Base-by-base conservation (phyloP, 495 filamentous ascomycete species). In the Penicillium waksmanii region DNA sequence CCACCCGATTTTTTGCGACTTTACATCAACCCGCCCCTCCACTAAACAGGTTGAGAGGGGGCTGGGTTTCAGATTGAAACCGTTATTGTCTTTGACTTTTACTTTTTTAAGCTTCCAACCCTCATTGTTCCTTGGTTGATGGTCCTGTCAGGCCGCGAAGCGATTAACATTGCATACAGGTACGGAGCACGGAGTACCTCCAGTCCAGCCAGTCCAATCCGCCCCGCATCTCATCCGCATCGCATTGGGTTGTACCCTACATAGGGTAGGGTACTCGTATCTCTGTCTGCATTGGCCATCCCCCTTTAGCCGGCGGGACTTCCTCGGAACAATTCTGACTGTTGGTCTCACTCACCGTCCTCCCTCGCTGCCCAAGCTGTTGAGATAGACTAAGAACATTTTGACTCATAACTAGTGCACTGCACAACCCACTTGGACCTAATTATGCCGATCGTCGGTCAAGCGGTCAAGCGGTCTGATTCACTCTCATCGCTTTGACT, bases 1-100 rank as follows among this genome's bases (percentile, higher is more conserved):
- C 77, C 77, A 77, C 77, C 77, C 68, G 57, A 75, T 73, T 80
- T 80, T 55, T 44, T 48, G 46, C 46, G 46, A 56, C 59, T 58
- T 58, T 5, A 31, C 51, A 51, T 66, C 66, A 67, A 67, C 67
- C 50, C 34, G 51, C 31, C 50, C 43, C 21, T 54, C 56, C 38
- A 40, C 13, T 13, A 46, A 47, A 53, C 13, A 35, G 47, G 53
- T 48, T 38, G 34, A 10, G 17, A 31, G 60, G 61, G 61, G 68
- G 70, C 66, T 73, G 72, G 69, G 62, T 68, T 63, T 67, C 60
- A 60, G 19, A 60, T 66, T 55, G 17, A 61, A 43, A 40, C 48
- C 42, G 13, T 23, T 50, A 9, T 40, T 50, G 0, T 40, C 44
- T 44, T 44, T 38, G 15, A 6, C 36, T n/a, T 35, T 17, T n/a